Conservation (phyloP, 108 stramenopile genomes). For the Skeletonema grethae region DNA sequence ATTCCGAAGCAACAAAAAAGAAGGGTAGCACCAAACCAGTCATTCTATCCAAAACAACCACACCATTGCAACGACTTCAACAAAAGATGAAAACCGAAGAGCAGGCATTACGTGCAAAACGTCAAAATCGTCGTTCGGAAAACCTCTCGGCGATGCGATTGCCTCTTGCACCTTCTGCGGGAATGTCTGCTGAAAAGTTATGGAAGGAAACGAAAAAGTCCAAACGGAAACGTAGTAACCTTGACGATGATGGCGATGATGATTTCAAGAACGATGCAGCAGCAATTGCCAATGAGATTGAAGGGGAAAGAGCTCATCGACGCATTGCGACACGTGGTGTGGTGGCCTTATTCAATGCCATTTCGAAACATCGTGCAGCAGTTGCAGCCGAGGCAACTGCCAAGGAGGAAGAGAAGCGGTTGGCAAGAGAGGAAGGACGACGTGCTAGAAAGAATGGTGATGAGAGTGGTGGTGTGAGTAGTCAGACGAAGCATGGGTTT, state of each 20-base stretch:
- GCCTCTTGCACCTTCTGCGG: constrained; percentile 72
- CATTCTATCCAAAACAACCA: constrained; percentile 71
- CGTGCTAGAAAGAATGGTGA: constrained; percentile 15
- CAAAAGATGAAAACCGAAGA: constrained; percentile 64
- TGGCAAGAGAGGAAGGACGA: constrained; percentile 31
- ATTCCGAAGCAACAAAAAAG: constrained; percentile 10
- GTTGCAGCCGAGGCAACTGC: constrained; percentile 27
- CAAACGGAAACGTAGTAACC: constrained; percentile 2
- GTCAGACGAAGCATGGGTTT: constrained; percentile 76
- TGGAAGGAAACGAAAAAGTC: constrained; percentile 24
- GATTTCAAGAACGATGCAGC: constrained; percentile 4
- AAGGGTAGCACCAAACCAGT: constrained; percentile 12
- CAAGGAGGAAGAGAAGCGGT: constrained; percentile 40
- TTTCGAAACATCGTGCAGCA: constrained; percentile 74
- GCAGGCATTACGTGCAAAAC: constrained; percentile 55
- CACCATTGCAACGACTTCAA: constrained; percentile 75
- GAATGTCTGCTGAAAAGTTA: constrained; percentile 43
- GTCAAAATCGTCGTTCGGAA: constrained; percentile 59
- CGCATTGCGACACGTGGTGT: constrained; percentile 89
- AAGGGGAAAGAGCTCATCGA: constrained; percentile 80
- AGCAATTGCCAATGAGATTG: constrained; percentile 66
- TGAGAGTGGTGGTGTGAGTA: constrained; percentile 17
- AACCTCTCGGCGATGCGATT: constrained; percentile 75
- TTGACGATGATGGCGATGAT: neutral
- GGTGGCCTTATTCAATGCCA: constrained; percentile 90